Evolutionary conservation across 768 basidiomycete species (phyloP).

Genomic region (Hortiboletus flavorubellus): DNA sequence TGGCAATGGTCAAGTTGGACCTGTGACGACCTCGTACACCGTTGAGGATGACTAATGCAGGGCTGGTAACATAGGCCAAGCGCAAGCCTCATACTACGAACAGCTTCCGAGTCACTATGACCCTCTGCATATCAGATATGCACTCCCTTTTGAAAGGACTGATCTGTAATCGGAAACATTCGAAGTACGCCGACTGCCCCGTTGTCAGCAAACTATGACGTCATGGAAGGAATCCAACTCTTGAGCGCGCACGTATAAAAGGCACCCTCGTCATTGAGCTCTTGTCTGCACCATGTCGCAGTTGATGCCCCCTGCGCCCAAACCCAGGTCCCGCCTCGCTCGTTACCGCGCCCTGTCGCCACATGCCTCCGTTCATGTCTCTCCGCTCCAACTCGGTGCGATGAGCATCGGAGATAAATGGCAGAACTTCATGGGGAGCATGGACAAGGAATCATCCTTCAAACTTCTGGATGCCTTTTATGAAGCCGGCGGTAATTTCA

Average conservation of each 20-base stretch:
- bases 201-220: background rate
- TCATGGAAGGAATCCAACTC: background rate
- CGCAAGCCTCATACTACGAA: no score
- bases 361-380: conserved; percentile 43
- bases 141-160: background rate
- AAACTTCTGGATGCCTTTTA: conserved; percentile 45
- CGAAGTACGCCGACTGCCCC: no score
- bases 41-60: background rate
- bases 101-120: no score
- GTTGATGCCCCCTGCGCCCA: conserved; percentile 17
- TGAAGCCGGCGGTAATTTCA: conserved; percentile 47
- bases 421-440: conserved; percentile 32
- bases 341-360: conserved; percentile 39
- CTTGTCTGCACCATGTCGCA: conserved; percentile 1
- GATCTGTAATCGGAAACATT: background rate
- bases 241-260: background rate
- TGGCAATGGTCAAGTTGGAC: conserved; percentile 19
- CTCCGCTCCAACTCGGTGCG: conserved; percentile 45
- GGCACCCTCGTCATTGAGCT: background rate
- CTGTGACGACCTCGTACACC: conserved; percentile 41
- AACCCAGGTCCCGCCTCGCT: conserved; percentile 32
- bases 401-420: conserved; percentile 46
- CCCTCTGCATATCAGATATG: background rate
- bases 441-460: conserved; percentile 42
- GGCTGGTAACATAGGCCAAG: background rate